phyloP scores from a whole-genome alignment of 2,329 filamentous ascomycete genomes.

The Clonostachys byssicola region DNA sequence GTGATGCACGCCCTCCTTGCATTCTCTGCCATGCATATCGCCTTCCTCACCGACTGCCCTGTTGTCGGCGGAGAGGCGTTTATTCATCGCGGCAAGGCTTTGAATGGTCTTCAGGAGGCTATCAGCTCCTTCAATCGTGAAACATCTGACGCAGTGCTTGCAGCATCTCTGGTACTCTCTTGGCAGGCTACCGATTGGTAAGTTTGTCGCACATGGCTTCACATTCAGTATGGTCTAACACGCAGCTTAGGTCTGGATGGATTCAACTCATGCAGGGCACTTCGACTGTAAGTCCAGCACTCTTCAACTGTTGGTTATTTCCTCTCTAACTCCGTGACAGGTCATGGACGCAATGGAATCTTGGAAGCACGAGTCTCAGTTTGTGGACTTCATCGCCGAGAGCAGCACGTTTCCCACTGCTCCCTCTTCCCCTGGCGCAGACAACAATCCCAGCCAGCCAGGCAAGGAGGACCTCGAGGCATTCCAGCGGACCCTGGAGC shows the following conservation, averaged over 20 bases:
- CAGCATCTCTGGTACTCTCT: constrained; percentile 84
- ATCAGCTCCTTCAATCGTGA: constrained; percentile 80
- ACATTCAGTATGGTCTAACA: not conserved
- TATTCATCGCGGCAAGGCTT: constrained; percentile 79
- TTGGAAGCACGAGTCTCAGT: constrained; percentile 87
- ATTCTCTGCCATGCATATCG: constrained; percentile 91
- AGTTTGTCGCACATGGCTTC: constrained; percentile 22
- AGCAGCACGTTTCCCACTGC: constrained; percentile 70
- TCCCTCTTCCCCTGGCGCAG: constrained; percentile 57
- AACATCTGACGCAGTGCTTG: constrained; percentile 87
- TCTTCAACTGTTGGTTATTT: not conserved
- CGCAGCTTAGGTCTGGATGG: constrained; percentile 72
- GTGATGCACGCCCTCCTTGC: constrained; percentile 93
- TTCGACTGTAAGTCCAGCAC: constrained; percentile 63
- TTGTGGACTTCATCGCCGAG: constrained; percentile 76
- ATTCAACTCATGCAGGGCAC: constrained; percentile 89
- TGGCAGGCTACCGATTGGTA: constrained; percentile 98
- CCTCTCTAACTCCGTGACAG: constrained; percentile 33
- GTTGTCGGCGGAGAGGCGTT: constrained; percentile 86
- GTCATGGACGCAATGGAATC: constrained; percentile 87
- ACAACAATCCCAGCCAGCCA: constrained; percentile 57
- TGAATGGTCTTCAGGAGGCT: constrained; percentile 84
- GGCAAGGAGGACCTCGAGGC: constrained; percentile 67
- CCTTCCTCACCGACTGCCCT: constrained; percentile 81
- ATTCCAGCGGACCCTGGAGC: constrained; percentile 62